Evolutionary conservation across 108 stramenopile species (phyloP).

Genomic region (Cyclostephanos invisitatus): DNA sequence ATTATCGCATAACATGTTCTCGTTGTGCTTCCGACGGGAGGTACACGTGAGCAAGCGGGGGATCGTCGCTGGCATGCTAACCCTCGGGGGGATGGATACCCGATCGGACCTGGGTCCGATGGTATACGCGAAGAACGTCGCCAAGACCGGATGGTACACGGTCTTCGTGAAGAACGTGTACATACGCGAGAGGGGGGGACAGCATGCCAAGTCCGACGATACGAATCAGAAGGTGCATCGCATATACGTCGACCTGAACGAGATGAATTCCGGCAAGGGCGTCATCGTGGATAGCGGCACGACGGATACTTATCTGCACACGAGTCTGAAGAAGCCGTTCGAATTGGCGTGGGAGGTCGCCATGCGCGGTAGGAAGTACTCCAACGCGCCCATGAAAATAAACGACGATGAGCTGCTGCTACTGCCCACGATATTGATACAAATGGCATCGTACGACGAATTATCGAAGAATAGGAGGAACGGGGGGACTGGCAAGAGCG

Average conservation of each 20-base stretch:
- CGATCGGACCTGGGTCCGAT: constrained; percentile 47
- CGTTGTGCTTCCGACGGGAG: constrained; percentile 58
- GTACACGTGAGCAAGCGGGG: constrained; percentile 50
- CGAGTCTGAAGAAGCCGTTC: constrained; percentile 55
- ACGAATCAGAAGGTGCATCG: constrained; percentile 18
- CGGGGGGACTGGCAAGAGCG: constrained; percentile 18
- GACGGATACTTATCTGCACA: constrained; percentile 93
- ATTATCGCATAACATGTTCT: constrained; percentile 67
- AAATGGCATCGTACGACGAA: constrained; percentile 52
- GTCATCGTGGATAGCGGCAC: constrained; percentile 95
- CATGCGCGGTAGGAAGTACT: constrained; percentile 46
- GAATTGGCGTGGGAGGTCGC: constrained; percentile 58
- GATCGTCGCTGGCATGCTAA: constrained; percentile 54
- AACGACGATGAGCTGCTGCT: constrained; percentile 54
- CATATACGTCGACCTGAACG: constrained; percentile 17
- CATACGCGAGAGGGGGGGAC: constrained; percentile 55
- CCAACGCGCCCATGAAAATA: constrained; percentile 29
- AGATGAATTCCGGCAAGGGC: constrained; percentile 83
- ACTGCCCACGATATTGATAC: constrained; percentile 60
- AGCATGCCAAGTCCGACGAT: constrained; percentile 28
- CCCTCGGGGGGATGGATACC: constrained; percentile 29
- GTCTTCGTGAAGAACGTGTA: constrained; percentile 55
- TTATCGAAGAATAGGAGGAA: constrained; percentile 31
- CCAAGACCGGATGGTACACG: constrained; percentile 60
- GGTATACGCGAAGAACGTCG: constrained; percentile 52